These are phyloP conservation scores for Forsythia suspensa DNA, from an alignment of 257 asterid species.

Conservation along the genomic window DNA sequence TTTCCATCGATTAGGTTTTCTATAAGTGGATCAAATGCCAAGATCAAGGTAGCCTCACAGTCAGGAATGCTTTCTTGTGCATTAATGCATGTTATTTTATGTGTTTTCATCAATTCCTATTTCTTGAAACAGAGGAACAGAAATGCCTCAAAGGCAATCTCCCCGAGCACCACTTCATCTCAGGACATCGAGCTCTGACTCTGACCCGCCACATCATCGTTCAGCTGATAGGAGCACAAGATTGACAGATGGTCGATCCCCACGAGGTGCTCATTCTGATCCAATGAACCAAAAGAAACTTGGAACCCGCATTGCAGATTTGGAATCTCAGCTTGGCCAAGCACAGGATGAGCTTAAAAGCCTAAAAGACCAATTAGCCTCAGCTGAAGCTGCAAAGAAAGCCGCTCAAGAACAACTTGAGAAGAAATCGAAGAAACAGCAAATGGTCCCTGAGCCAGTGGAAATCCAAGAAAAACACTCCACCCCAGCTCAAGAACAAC, in stretches of 20 bases:
- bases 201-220: slow-evolving; percentile 59
- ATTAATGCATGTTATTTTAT: background rate
- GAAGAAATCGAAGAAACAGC: slow-evolving; percentile 54
- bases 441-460: slow-evolving; percentile 25
- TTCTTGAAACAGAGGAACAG: slow-evolving; percentile 44
- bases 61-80: background rate
- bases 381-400: slow-evolving; percentile 67
- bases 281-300: slow-evolving; percentile 71
- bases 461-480: slow-evolving; percentile 39
- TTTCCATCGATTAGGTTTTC: background rate
- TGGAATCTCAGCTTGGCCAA: slow-evolving; percentile 91
- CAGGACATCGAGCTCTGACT: slow-evolving; percentile 71
- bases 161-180: slow-evolving; percentile 54
- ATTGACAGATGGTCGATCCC: slow-evolving; percentile 53
- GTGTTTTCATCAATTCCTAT: slow-evolving; percentile 3
- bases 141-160: slow-evolving; percentile 69
- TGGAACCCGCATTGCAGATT: slow-evolving; percentile 75
- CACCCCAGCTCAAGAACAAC: slow-evolving; percentile 56
- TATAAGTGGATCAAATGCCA: slow-evolving; percentile 46
- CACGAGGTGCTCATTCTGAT: slow-evolving; percentile 53
- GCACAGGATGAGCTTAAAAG: slow-evolving; percentile 78
- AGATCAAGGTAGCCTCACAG: slow-evolving; percentile 57
- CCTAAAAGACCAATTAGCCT: slow-evolving; percentile 64
- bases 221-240: slow-evolving; percentile 64
- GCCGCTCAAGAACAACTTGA: slow-evolving; percentile 68